phyloP scores from a whole-genome alignment of 2,329 filamentous ascomycete species.

The Neofusicoccum ribis region DNA sequence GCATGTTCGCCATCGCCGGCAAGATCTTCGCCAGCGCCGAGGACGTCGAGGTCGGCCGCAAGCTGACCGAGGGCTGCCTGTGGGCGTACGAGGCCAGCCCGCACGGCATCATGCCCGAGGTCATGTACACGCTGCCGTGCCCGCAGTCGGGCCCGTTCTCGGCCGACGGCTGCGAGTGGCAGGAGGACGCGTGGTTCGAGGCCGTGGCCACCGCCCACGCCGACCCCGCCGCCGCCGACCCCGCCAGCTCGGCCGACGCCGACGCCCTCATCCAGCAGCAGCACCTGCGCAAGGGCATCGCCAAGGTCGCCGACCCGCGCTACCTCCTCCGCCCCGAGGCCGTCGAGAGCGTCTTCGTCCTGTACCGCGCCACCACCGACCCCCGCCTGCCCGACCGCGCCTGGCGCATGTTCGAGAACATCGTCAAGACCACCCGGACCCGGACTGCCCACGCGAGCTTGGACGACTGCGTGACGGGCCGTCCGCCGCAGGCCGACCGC shows the following conservation, averaged over 20 bases:
- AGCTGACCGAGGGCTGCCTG: constrained; percentile 61
- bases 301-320: constrained; percentile 8
- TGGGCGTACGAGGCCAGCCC: constrained; percentile 61
- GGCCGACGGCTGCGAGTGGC: constrained; percentile 51
- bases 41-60: constrained; percentile 57
- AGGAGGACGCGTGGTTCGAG: constrained; percentile 58
- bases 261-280: neutral
- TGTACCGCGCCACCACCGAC: constrained; percentile 52
- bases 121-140: constrained; percentile 56
- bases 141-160: constrained; percentile 23
- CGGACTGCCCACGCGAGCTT: constrained; percentile 48
- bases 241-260: neutral
- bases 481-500: constrained; percentile 42
- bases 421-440: constrained; percentile 45
- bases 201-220: constrained; percentile 49
- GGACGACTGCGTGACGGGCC: constrained; percentile 39
- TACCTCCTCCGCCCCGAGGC: constrained; percentile 49
- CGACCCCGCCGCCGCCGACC: neutral
- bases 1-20: constrained; percentile 62
- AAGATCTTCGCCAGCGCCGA: constrained; percentile 54
- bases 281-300: constrained; percentile 14
- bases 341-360: constrained; percentile 60
- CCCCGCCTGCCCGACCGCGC: constrained; percentile 46
- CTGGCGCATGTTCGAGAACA: constrained; percentile 52
- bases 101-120: constrained; percentile 63